Evolutionary conservation across 495 filamentous ascomycete species (phyloP).

Genomic region (Penicillium bovifimosum): DNA sequence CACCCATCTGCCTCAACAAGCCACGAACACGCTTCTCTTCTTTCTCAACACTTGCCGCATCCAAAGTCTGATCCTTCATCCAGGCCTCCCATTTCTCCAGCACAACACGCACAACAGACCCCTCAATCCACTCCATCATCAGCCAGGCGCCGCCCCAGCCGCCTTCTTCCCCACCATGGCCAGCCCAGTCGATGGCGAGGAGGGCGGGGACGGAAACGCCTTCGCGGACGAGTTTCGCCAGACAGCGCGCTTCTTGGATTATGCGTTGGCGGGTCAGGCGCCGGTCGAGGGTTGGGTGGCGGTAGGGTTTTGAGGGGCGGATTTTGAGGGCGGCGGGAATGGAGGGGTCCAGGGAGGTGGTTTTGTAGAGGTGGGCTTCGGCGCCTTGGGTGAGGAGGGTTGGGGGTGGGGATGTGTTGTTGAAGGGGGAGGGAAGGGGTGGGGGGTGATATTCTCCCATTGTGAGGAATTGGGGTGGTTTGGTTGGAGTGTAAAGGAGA

Average conservation of each 20-base stretch:
- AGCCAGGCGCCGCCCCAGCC: constrained; percentile 70
- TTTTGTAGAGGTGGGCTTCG: constrained; percentile 89
- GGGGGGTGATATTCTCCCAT: constrained; percentile 34
- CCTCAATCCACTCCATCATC: constrained; percentile 85
- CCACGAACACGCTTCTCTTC: constrained; percentile 42
- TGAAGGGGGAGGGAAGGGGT: constrained; percentile 62
- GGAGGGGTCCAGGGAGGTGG: constrained; percentile 65
- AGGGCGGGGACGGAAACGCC: constrained; percentile 75
- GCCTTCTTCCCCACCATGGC: constrained; percentile 20
- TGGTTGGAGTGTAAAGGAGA: neutral
- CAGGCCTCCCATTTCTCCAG: constrained; percentile 59
- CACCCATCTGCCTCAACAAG: constrained; percentile 68
- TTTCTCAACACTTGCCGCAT: constrained; percentile 27
- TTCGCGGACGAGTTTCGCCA: constrained; percentile 67
- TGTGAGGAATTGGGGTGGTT: neutral
- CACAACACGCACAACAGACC: constrained; percentile 58
- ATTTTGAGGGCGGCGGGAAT: constrained; percentile 81
- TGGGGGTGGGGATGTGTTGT: constrained; percentile 49
- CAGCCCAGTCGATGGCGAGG: constrained; percentile 65
- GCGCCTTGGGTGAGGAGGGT: constrained; percentile 82
- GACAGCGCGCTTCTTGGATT: constrained; percentile 77
- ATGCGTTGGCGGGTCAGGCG: constrained; percentile 82
- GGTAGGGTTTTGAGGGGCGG: constrained; percentile 87
- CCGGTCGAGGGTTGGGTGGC: constrained; percentile 84
- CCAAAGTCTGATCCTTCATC: constrained; percentile 27